phyloP scores from a whole-genome alignment of 371 early-diverging fungal species.

The Dentiscutata heterogama region DNA sequence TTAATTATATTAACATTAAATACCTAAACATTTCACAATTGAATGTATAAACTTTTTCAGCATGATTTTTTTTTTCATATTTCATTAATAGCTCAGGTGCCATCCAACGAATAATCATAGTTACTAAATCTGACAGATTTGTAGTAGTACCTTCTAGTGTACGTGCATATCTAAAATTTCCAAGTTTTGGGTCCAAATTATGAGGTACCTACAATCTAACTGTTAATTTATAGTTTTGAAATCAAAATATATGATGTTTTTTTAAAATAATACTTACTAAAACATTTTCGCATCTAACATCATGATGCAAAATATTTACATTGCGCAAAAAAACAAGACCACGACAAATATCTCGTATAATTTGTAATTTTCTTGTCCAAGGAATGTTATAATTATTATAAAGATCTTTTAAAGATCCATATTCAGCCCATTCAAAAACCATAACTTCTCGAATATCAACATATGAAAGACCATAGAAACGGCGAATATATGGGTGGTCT shows the following conservation, averaged over 20 bases:
- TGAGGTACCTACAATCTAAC: neutral
- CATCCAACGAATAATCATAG: constrained; percentile 12
- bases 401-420: neutral
- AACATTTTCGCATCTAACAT: constrained; percentile 29
- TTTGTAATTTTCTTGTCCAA: constrained; percentile 24
- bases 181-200: constrained; percentile 4
- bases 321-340: constrained; percentile 17
- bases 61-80: neutral
- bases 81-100: constrained; percentile 15
- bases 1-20: neutral
- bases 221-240: no score
- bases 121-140: neutral
- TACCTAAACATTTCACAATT: constrained; percentile 34
- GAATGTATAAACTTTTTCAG: neutral
- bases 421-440: constrained; percentile 34
- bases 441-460: neutral
- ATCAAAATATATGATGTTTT: no score
- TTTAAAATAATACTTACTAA: neutral
- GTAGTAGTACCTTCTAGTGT: neutral
- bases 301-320: constrained; percentile 29
- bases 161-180: constrained; percentile 9
- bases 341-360: constrained; percentile 24
- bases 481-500: neutral
- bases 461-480: constrained; percentile 3
- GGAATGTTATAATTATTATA: constrained; percentile 11